Evolutionary conservation across 2,329 filamentous ascomycete species (phyloP).

Genomic region (Boeremia exigua): DNA sequence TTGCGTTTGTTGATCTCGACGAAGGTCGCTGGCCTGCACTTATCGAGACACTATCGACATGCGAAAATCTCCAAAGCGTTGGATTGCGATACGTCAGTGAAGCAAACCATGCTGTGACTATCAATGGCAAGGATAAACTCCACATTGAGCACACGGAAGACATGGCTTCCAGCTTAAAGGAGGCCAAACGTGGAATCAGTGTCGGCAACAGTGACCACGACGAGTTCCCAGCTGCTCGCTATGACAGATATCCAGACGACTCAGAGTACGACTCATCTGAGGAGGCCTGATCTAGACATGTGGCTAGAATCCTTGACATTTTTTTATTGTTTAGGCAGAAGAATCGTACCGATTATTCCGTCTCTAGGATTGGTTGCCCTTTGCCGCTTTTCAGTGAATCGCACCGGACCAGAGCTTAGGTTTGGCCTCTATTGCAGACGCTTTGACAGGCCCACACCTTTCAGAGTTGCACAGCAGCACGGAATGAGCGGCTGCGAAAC

Average conservation of each 20-base stretch:
- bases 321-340: background rate
- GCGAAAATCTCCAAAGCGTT: background rate
- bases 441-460: background rate
- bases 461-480: constrained; percentile 1
- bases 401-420: background rate
- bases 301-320: background rate
- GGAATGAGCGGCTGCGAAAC: background rate
- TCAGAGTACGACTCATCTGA: background rate
- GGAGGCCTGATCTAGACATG: background rate
- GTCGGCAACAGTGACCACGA: background rate
- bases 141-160: background rate
- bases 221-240: background rate
- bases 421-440: background rate
- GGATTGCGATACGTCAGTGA: background rate
- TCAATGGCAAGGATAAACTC: background rate
- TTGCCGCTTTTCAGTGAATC: background rate
- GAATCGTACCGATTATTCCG: background rate
- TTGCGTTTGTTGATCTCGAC: background rate
- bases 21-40: background rate
- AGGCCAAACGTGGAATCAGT: background rate
- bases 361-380: too few relatives aligned
- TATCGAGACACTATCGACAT: background rate
- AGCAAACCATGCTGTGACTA: background rate
- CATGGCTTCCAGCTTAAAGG: background rate
- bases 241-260: background rate